Evolutionary conservation across 148 eudicot genomes (phyloP).

Genomic region (Rhododendron kiyosumense): DNA sequence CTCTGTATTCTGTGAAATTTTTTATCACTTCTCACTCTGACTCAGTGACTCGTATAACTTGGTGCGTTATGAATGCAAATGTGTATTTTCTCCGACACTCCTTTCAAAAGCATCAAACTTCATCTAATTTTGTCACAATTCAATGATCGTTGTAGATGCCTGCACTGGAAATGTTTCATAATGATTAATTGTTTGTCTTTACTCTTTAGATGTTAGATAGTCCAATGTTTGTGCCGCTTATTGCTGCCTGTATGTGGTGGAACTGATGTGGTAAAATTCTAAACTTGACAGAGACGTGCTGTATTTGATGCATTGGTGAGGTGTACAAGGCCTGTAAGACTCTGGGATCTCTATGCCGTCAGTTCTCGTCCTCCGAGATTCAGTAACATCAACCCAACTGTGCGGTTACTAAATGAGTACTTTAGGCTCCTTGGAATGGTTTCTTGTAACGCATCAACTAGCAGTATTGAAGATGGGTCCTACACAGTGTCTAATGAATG

Average conservation of each 20-base stretch:
- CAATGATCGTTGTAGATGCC: too few relatives aligned
- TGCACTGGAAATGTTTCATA: not conserved
- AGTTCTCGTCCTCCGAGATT: constrained; percentile 62
- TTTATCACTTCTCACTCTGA: too few relatives aligned
- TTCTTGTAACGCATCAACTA: constrained; percentile 42
- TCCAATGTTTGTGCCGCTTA: not conserved
- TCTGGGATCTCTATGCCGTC: constrained; percentile 95
- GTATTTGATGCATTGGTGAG: constrained; percentile 71
- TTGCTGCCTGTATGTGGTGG: not conserved
- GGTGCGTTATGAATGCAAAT: too few relatives aligned
- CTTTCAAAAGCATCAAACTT: too few relatives aligned
- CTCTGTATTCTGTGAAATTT: too few relatives aligned
- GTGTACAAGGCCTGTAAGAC: constrained; percentile 65
- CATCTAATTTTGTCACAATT: too few relatives aligned
- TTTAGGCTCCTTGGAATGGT: constrained; percentile 83
- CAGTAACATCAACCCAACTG: constrained; percentile 57
- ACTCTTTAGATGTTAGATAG: not conserved
- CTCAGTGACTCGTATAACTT: too few relatives aligned
- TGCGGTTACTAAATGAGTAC: constrained; percentile 82
- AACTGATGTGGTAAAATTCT: constrained; percentile 10
- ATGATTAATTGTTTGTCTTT: not conserved
- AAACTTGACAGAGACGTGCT: constrained; percentile 68
- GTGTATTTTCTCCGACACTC: too few relatives aligned
- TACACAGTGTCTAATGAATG: constrained; percentile 61
- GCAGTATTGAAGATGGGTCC: constrained; percentile 66